Evolutionary conservation across 1,139 yeast species (phyloP), one percentile per base, ranked within the genome.

Genomic region (Ogataea hybrid): DNA sequence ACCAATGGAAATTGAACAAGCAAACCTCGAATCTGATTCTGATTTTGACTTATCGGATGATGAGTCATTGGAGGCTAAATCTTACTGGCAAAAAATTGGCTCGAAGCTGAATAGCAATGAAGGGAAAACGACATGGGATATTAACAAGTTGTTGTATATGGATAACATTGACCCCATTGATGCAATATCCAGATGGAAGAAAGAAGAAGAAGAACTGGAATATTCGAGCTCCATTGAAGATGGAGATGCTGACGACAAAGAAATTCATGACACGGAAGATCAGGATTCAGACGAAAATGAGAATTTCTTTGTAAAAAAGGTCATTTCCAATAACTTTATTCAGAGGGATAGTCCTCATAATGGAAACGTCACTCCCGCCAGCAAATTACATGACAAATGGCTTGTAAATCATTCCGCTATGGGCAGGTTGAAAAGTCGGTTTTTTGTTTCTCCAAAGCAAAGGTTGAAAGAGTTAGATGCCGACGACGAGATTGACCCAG

Each of bases 81-180:
- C 48, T 58, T 37, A 22, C 12, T 50, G 73, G 69, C 41, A 67
- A 56, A 23, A 52, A 43, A 46, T 67, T 56, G 57, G 74, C 45
- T 43, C 62, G 47, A 51, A 63, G 59, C 41, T 74, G 65, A 63
- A 69, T 49, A 44, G 62, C 57, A 57, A 65, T 28, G 52, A 68
- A 22, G 69, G 70, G 2, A 55, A 67, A 63, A 62, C 78, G 70
- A 67, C 70, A 48, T 86, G 95, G 90, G 86, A 92, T 61, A 78
- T 92, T 48, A 81, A 84, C 56, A 87, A 85, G 58, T 68, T 92
- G 43, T 68, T 92, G 9, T 92, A 92, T 61, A 72, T 84, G 77
- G 79, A 81, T 42, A 84, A 85, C 52, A 69, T 88, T 32, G 77
- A 81, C 7, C 92, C 97, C 0, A 69, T 68, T 0, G 95, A 86